Percentiles rank a stretch among this genome's conserved stretches.
phyloP scores from a whole-genome alignment of 768 basidiomycete genomes.

The Rhodosporidiobolus sp. region DNA sequence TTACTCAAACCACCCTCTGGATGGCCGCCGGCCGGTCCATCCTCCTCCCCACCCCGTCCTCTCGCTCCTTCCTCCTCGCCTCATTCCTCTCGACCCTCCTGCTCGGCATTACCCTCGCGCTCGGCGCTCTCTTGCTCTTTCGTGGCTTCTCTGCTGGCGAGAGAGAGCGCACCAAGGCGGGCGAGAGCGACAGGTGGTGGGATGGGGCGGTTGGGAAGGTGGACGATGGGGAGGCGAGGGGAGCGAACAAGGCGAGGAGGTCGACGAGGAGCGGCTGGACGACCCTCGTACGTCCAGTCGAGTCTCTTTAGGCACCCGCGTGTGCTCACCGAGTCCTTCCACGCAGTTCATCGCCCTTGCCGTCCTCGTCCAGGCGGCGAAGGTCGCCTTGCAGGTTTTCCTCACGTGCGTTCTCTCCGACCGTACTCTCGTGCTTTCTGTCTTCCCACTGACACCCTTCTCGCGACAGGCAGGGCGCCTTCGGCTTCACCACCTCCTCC shows the following conservation, averaged over 20 bases:
- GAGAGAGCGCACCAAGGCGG: background rate
- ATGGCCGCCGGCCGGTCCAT: background rate
- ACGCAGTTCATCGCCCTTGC: background rate
- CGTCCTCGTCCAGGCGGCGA: background rate
- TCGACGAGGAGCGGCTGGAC: too few relatives aligned
- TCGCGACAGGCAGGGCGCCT: background rate
- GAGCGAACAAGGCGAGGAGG: too few relatives aligned
- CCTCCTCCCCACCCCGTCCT: background rate
- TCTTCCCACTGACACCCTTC: background rate
- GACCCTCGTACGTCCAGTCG: too few relatives aligned
- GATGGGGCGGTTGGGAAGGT: too few relatives aligned
- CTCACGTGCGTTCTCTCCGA: background rate
- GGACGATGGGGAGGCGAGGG: too few relatives aligned
- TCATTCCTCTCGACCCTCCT: background rate
- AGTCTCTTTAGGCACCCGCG: too few relatives aligned
- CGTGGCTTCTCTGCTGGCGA: background rate
- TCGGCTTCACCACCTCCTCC: background rate
- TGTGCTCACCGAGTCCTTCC: too few relatives aligned
- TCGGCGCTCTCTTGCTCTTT: background rate
- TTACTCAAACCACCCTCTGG: background rate
- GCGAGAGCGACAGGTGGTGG: too few relatives aligned
- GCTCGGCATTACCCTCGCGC: background rate
- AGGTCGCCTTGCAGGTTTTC: background rate
- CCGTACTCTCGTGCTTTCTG: too few relatives aligned
- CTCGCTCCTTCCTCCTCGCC: background rate